Evolutionary conservation across 192 early-diverging fungal species (phyloP).

Genomic region (Jimgerdemannia flammicorona): DNA sequence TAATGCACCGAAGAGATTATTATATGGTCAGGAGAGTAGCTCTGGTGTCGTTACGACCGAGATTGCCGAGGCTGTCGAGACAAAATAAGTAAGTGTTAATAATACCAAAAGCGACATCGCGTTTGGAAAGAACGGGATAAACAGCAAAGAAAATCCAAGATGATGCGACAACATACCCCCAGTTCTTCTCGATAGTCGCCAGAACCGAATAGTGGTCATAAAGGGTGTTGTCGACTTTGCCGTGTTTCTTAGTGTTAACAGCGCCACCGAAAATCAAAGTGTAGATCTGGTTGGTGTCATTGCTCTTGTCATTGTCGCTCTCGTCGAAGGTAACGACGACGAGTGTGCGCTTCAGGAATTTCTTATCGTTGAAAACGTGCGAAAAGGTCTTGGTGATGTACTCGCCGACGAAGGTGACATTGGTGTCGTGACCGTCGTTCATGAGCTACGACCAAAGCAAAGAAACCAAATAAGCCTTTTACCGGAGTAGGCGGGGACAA

Average conservation of each 20-base stretch:
- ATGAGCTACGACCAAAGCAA: background rate
- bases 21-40: conserved; percentile 32
- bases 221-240: conserved; percentile 28
- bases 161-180: background rate
- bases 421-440: conserved; percentile 14
- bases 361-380: background rate
- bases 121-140: no score
- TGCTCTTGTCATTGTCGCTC: background rate
- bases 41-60: conserved; percentile 36
- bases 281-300: conserved; percentile 7
- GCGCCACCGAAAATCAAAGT: conserved; percentile 5
- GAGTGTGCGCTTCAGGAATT: conserved; percentile 7
- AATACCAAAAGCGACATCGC: no score
- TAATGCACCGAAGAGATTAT: background rate
- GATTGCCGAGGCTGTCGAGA: conserved; percentile 19
- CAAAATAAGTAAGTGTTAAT: no score
- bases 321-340: conserved; percentile 11
- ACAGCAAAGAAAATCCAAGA: no score
- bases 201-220: conserved; percentile 49
- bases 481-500: background rate
- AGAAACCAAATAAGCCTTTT: background rate
- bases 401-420: background rate
- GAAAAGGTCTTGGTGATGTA: conserved; percentile 7
- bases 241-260: background rate
- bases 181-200: conserved; percentile 47